Base-by-base conservation (phyloP, 768 basidiomycete genomes). In the Leucosporidium yakuticum region DNA sequence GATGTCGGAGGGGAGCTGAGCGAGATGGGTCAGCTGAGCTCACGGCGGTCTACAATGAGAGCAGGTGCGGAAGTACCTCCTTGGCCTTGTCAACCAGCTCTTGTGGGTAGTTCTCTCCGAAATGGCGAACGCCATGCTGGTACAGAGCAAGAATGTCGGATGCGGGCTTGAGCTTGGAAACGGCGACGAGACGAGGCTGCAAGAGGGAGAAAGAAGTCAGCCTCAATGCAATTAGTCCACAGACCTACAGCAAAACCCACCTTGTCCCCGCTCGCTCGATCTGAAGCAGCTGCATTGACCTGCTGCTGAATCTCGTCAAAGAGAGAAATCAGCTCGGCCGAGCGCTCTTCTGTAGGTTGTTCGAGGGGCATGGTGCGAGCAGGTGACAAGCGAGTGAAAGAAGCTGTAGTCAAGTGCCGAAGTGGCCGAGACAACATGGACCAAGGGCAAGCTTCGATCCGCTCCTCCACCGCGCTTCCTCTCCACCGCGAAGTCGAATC, bases 41-140 rank as follows among this genome's bases (percentile, higher is more conserved):
- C 49, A 11, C 19, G 12, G 34, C 56, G 51, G 51, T 4, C 23
- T 27, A 48, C 60, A 23, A 14, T 49, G 48, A 51, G 25, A 58
- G 31, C 36, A 20, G 68, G 65, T 50, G n/a, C 39, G 27, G 56
- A 79, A 84, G 69, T 77, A 89, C 89, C 75, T 83, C 81, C 66
- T 80, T 81, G 0, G 92, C 90, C 77, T 96, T 96, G 39, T 91
- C 91, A 49, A 86, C 87, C 69, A 98, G 79, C 75, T 98, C 94
- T 73, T 94, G 88, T 17, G 92, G 91, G 76, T 97, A 98, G 78
- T 99, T 99, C 81, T 99, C 96, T 11, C 96, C 96, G 76, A 98
- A 99, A 78, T 95, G 91, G 3, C 87, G 81, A 70, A 96, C 90
- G 0, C 89, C 91, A 20, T 83, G 65, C 60, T 88, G 83, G 76